Conservation (phyloP, 345 rosid species). For the Bruguiera sexangula region DNA sequence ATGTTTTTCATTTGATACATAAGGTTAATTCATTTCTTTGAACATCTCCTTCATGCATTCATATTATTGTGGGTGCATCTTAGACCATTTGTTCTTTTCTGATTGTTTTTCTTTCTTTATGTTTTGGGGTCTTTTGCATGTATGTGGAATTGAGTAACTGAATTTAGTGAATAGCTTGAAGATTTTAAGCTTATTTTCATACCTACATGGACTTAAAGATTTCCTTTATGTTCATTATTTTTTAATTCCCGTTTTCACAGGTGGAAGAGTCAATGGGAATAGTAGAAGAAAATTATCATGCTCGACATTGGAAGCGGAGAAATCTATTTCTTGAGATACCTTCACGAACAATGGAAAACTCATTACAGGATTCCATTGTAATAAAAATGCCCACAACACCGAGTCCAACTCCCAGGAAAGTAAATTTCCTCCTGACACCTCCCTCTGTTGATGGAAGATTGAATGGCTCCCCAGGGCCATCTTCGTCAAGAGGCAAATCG, state of each 20-base stretch:
- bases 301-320: conserved; percentile 52
- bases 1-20: not conserved
- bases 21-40: not conserved
- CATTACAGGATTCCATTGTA: conserved; percentile 44
- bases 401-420: conserved; percentile 78
- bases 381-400: conserved; percentile 74
- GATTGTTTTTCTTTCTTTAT: not conserved
- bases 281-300: conserved; percentile 44
- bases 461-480: conserved; percentile 45
- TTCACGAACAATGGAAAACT: conserved; percentile 41
- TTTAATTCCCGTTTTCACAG: conserved; percentile 33
- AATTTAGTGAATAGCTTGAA: too few relatives aligned
- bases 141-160: too few relatives aligned
- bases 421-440: conserved; percentile 66
- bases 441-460: conserved; percentile 41
- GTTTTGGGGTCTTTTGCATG: too few relatives aligned
- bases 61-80: not conserved
- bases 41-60: not conserved
- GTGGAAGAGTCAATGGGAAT: conserved; percentile 41
- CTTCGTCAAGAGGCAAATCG: conserved; percentile 53
- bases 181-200: too few relatives aligned
- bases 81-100: not conserved
- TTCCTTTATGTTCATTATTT: conserved; percentile 10
- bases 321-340: conserved; percentile 85
- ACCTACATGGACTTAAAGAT: not conserved